These are phyloP conservation scores for Sphagnum contortum DNA, from an alignment of 225 moss, liverwort and hornwort genomes.

Conservation along the genomic window DNA sequence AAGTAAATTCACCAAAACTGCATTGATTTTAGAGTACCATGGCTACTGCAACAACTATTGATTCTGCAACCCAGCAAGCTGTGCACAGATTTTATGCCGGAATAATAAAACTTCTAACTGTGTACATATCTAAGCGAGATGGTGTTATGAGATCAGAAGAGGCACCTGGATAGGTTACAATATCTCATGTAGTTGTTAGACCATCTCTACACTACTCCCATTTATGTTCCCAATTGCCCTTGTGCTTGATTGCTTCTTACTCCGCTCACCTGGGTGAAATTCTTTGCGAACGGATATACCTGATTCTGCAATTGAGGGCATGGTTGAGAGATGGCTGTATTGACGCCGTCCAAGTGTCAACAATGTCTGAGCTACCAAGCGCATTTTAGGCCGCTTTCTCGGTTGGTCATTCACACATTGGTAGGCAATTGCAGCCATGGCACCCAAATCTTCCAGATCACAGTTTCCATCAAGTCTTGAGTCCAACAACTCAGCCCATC, in stretches of 20 bases:
- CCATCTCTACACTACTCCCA: too few species aligned
- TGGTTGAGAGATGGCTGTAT: slow-evolving; percentile 3
- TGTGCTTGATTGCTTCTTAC: slow-evolving; percentile 1
- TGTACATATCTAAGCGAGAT: too few species aligned
- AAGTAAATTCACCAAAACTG: too few species aligned
- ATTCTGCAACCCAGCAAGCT: too few species aligned
- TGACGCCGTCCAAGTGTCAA: slow-evolving; percentile 23
- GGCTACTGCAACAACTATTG: too few species aligned
- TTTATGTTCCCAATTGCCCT: too few species aligned
- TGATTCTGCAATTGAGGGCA: slow-evolving; percentile 28
- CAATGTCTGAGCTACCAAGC: slow-evolving; percentile 34
- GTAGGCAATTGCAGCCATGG: slow-evolving; percentile 89
- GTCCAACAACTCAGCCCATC: slow-evolving; percentile 91
- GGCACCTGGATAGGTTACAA: too few species aligned
- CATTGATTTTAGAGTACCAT: too few species aligned
- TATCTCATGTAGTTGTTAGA: too few species aligned
- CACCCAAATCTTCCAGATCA: slow-evolving; percentile 72
- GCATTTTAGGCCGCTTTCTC: slow-evolving; percentile 35
- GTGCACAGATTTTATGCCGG: too few species aligned
- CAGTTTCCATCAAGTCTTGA: slow-evolving; percentile 69
- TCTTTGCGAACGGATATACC: slow-evolving; percentile 3
- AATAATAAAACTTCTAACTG: too few species aligned
- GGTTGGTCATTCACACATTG: slow-evolving; percentile 54
- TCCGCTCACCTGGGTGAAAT: slow-evolving; percentile 17
- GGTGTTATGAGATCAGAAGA: too few species aligned